Base-by-base conservation (phyloP, 179 eudicot genomes). In the Gypsophila paniculata region DNA sequence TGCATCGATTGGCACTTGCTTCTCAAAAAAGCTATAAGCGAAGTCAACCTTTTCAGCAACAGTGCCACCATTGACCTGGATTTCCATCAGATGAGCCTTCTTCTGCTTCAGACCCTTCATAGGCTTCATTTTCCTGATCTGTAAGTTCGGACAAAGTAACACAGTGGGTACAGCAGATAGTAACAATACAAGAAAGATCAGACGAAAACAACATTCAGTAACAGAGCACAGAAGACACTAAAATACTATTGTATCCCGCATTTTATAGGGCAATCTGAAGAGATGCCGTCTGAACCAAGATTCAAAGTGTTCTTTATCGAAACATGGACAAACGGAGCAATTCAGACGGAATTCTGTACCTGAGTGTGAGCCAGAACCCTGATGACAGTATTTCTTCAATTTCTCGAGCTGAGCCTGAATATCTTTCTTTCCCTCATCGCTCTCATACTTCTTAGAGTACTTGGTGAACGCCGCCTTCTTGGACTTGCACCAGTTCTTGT, bases 401-500 rank as follows among this genome's bases (percentile, higher is more conserved):
- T 88, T 90, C 84, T 90, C 96, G 13, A 90, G 82, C 85, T 88
- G 93, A 4, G 84, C 13, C 42, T 82, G 86, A 26, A 88, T 81
- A 53, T 90, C 96, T 68, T 88, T 88, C 84, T 88, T 90, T 1
- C 93, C 93, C 15, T 88, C 91, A 6, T 86, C 93, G 68, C 73
- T 78, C 39, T 85, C 91, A 53, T 68, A 78, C 74, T 84, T 90
- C 81, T 78, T 86, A 2, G 93, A 79, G 85, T 90, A 88, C 65
- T 90, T 90, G 68, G 86, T 79, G 75, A 90, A 88, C 17, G 90
- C 92, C 92, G 86, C 86, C 88, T 90, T 88, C 89, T 90, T 90
- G 63, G 96, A 88, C 85, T 89, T 91, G 88, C 88, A 85, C 88
- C 88, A 91, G 83, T 90, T 88, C 85, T 85, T 90, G 87, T 90